A percentile compares a stretch with the other conserved stretches of the same genome.
These are phyloP conservation scores for Candida broadrunensis DNA, from an alignment of 805 yeast species.

Conservation along the genomic window DNA sequence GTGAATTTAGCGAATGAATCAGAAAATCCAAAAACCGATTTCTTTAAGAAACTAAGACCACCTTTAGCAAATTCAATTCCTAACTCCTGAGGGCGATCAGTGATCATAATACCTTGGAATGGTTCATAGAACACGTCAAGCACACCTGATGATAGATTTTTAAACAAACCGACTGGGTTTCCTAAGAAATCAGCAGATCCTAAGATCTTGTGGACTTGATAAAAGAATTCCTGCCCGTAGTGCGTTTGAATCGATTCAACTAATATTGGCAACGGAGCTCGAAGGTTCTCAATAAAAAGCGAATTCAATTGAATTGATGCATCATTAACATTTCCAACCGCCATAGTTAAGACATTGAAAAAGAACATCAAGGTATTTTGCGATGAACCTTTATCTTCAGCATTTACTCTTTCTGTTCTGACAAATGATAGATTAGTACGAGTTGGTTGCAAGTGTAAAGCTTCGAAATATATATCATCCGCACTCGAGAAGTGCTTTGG, in stretches of 20 bases:
- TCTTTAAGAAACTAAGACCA: slow-evolving; percentile 88
- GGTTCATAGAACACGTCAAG: slow-evolving; percentile 97
- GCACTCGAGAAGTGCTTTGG: slow-evolving; percentile 55
- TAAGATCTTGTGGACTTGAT: slow-evolving; percentile 85
- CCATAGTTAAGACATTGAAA: slow-evolving; percentile 88
- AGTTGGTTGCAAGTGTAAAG: slow-evolving; percentile 87
- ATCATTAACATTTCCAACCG: slow-evolving; percentile 93
- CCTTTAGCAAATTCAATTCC: slow-evolving; percentile 97
- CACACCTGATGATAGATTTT: slow-evolving; percentile 90
- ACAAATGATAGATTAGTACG: slow-evolving; percentile 87
- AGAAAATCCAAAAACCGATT: slow-evolving; percentile 90
- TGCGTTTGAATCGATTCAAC: slow-evolving; percentile 73
- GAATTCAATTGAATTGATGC: slow-evolving; percentile 93
- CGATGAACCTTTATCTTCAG: slow-evolving; percentile 56
- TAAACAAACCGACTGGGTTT: slow-evolving; percentile 95
- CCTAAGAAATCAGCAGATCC: slow-evolving; percentile 97
- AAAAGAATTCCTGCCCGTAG: slow-evolving; percentile 87
- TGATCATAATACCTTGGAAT: slow-evolving; percentile 90
- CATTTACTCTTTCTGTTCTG: slow-evolving; percentile 75
- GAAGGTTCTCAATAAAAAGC: slow-evolving; percentile 78
- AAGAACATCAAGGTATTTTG: slow-evolving; percentile 72
- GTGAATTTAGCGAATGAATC: slow-evolving; percentile 92
- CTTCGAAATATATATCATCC: slow-evolving; percentile 86
- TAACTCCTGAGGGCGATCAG: slow-evolving; percentile 92
- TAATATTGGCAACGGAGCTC: slow-evolving; percentile 79